Evolutionary conservation across 225 moss, liverwort and hornwort genomes (phyloP), one percentile per base, ranked within the genome.

Genomic region (Marchantia paleacea): DNA sequence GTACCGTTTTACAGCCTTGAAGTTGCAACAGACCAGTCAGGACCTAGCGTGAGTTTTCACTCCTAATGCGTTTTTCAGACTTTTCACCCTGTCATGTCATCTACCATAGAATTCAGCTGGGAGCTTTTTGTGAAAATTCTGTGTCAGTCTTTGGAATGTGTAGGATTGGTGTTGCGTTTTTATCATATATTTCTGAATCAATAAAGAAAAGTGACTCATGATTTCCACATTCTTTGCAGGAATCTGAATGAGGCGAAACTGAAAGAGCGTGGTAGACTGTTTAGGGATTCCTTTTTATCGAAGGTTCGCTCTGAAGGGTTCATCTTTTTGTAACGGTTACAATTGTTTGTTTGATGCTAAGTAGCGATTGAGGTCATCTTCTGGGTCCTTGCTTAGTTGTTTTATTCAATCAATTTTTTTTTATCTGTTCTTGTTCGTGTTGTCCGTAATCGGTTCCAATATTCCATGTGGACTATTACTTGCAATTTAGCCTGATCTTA

Each of bases 241-340:
- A 91, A 93, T 80, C 85, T 99, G 67, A 95, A 99, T 77, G 90
- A 90, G 72, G 90, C 93, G 10, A 99, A 93, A 81, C 86, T 99
- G 39, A 99, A 99, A 87, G 95, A 95, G 85, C 86, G 95, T 39
- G 95, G 97, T 39, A 93, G 97, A 60, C 85, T 91, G 48, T 99
- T 99, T 70, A 91, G 97, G 50, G 97, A 99, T 83, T 95, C 93
- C 26, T 99, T 99, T 76, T 87, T 99, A 69, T 91, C 97, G 30
- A 97, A 97, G 95, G 95, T 95, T 55, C 84, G 68, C 74, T 25
- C n/a, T 69, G 10, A 39, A 18, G 49, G 0, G 48, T 71, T 30
- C 18, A 13, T 68, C 25, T 72, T 72, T 12, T 24, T 62, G 62
- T n/a, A 6, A 62, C 24, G 22, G 7, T 24, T 62, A 8, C 60